Evolutionary conservation across 164 flowering plant species (phyloP).

Genomic region (Liquidambar formosana): DNA sequence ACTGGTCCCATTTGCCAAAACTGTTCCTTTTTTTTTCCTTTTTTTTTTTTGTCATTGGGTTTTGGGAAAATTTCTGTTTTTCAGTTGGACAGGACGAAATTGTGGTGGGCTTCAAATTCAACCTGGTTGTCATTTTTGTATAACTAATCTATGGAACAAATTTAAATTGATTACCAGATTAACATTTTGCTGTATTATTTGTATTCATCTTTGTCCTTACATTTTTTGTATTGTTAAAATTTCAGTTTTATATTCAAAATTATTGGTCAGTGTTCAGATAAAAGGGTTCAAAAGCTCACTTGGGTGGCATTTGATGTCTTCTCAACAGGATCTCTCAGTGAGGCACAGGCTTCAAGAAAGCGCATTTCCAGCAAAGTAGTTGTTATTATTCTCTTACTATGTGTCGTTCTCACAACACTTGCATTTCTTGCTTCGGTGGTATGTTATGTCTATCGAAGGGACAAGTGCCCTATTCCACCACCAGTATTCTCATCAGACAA

Average conservation of each 20-base stretch:
- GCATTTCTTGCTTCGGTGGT: conserved; percentile 59
- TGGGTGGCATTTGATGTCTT: conserved; percentile 13
- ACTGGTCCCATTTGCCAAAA: too few relatives aligned
- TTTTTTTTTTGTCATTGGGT: too few relatives aligned
- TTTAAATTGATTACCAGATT: too few relatives aligned
- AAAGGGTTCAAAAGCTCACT: conserved; percentile 4
- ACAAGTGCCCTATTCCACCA: conserved; percentile 40
- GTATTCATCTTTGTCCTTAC: background rate
- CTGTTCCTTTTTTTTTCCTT: too few relatives aligned
- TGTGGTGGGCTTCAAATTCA: too few relatives aligned
- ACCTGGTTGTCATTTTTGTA: too few relatives aligned
- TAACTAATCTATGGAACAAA: too few relatives aligned
- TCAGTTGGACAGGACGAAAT: too few relatives aligned
- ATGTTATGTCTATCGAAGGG: conserved; percentile 58
- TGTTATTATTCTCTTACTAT: conserved; percentile 57
- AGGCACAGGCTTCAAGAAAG: conserved; percentile 37
- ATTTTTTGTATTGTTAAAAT: background rate
- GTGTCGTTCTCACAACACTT: conserved; percentile 55
- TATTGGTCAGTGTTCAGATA: background rate
- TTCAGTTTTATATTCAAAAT: background rate
- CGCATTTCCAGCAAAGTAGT: conserved; percentile 49
- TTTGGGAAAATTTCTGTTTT: too few relatives aligned
- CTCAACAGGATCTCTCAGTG: conserved; percentile 45
- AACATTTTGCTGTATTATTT: too few relatives aligned
- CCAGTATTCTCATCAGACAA: conserved; percentile 59